Evolutionary conservation across 768 basidiomycete species (phyloP), one percentile per base, ranked within the genome.

Genomic region (Naganishia onofrii): DNA sequence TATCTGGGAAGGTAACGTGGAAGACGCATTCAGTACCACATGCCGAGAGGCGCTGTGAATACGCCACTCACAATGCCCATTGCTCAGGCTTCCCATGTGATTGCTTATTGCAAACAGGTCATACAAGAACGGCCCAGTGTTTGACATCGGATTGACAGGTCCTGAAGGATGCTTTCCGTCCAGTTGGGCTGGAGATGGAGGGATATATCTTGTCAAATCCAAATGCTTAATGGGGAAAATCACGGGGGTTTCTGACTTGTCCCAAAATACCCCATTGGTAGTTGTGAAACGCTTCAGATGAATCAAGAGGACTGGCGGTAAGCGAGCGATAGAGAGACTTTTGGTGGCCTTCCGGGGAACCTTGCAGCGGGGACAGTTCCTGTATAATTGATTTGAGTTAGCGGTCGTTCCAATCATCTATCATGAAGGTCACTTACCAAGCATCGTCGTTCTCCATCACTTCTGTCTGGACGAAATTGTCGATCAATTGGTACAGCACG

Each of bases 341-440:
- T 98, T 96, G 26, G 88, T 86, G 13, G 95, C 93, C 70, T 87
- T 87, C 58, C 94, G 88, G 68, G 93, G 87, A 36, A 85, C 84
- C 84, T 94, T 97, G 85, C 95, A 99, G 70, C 88, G 86, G 0
- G 96, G 93, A 77, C 95, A 99, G 80, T 93, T 89, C 93, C 93
- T 95, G 31, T n/a, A 17, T 19, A 48, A 70, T 69, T 38, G 67
- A 9, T 44, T 44, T 23, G 15, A n/a, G 48, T 26, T 66, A 36
- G 68, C 32, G 12, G 29, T 26, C 15, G 57, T 13, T 34, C n/a
- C 71, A 6, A 70, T 42, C 4, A 28, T 34, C 38, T 21, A 58
- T 17, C 28, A 57, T 15, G 21, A 19, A 5, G 4, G 6, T 17
- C 26, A 78, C 87, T 68, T 75, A 95, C 95, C 95, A 99, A 66